Evolutionary conservation across 805 yeast species (phyloP).

Genomic region (Cephaloascus albidus): DNA sequence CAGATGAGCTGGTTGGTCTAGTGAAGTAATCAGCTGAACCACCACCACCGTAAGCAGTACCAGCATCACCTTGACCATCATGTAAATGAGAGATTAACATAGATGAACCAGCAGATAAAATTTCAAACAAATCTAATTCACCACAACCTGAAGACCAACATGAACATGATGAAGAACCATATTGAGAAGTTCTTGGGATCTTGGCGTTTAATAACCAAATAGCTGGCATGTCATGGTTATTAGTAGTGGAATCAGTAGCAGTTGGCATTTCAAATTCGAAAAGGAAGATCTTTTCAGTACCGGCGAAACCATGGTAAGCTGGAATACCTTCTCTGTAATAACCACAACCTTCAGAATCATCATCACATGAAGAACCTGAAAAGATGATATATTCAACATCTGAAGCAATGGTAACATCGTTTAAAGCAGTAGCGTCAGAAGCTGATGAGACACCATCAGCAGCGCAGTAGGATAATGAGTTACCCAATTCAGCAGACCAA

Average conservation of each 20-base stretch:
- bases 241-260: slow-evolving; percentile 34
- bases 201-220: slow-evolving; percentile 92
- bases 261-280: slow-evolving; percentile 94
- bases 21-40: slow-evolving; percentile 80
- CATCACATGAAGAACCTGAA: slow-evolving; percentile 55
- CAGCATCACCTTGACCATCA: slow-evolving; percentile 65
- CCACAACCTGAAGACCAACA: slow-evolving; percentile 99
- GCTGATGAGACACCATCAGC: slow-evolving; percentile 73
- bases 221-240: slow-evolving; percentile 94
- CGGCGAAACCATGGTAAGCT: slow-evolving; percentile 92
- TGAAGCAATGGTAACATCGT: slow-evolving; percentile 60
- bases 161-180: slow-evolving; percentile 78
- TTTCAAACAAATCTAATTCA: slow-evolving; percentile 92
- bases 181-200: slow-evolving; percentile 94
- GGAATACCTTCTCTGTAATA: slow-evolving; percentile 79
- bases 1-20: slow-evolving; percentile 71
- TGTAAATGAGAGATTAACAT: slow-evolving; percentile 78
- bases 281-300: slow-evolving; percentile 74
- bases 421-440: slow-evolving; percentile 55
- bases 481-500: slow-evolving; percentile 82
- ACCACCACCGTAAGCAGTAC: slow-evolving; percentile 63
- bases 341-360: slow-evolving; percentile 56
- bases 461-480: slow-evolving; percentile 80
- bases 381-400: slow-evolving; percentile 77
- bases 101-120: slow-evolving; percentile 66